Evolutionary conservation across 2,329 filamentous ascomycete genomes (phyloP).

Genomic region (Cladosporium sp.): DNA sequence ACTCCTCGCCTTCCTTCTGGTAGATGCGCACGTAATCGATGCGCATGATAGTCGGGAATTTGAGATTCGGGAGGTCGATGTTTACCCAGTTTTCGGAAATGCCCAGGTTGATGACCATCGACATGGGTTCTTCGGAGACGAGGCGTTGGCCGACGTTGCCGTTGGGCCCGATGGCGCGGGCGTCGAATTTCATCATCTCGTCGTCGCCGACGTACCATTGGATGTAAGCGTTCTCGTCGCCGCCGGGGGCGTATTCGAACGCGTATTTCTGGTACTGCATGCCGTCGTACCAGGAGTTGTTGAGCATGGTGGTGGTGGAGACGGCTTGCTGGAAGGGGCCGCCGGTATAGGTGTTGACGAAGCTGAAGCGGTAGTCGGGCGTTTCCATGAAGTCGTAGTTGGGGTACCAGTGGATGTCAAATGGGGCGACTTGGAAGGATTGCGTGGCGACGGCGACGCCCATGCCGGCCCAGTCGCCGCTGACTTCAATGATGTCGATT

Average conservation of each 20-base stretch:
- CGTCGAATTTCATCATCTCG: constrained; percentile 61
- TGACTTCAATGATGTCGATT: constrained; percentile 70
- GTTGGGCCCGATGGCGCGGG: constrained; percentile 59
- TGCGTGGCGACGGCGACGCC: constrained; percentile 59
- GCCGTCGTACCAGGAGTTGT: constrained; percentile 64
- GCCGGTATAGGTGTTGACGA: constrained; percentile 59
- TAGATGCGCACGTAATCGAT: constrained; percentile 70
- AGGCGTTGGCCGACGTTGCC: constrained; percentile 64
- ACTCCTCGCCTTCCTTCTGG: constrained; percentile 55
- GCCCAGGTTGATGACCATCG: constrained; percentile 65
- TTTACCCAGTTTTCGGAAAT: constrained; percentile 53
- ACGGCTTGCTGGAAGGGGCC: constrained; percentile 61
- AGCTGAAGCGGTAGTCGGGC: constrained; percentile 55
- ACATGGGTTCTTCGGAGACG: constrained; percentile 64
- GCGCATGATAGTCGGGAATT: constrained; percentile 54
- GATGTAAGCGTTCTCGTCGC: constrained; percentile 51
- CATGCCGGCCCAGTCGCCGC: constrained; percentile 40
- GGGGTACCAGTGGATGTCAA: constrained; percentile 66
- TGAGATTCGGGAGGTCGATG: constrained; percentile 42
- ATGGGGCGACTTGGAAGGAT: constrained; percentile 64
- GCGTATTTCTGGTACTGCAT: constrained; percentile 60
- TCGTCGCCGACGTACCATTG: constrained; percentile 66
- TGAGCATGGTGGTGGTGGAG: constrained; percentile 57
- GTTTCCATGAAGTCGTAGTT: constrained; percentile 57
- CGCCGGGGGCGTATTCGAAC: constrained; percentile 61